Conservation (phyloP, 2,329 filamentous ascomycete genomes). For the Aspergillus bombycis region DNA sequence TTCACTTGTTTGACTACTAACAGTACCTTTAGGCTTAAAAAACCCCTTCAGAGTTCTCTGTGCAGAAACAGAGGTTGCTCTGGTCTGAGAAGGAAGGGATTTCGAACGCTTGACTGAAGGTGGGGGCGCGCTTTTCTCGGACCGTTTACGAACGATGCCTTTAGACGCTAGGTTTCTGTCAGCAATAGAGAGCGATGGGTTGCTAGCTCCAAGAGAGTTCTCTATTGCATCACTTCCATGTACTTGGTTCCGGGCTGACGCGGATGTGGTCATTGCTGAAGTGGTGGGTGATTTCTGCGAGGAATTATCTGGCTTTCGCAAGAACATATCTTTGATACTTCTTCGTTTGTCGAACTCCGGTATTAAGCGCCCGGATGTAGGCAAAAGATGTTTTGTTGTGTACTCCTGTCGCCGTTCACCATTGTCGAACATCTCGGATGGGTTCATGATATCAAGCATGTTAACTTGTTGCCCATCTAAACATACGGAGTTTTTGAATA, state of each 20-base stretch:
- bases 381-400: conserved; percentile 65
- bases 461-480: conserved; percentile 54
- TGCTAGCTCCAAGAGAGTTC: neutral
- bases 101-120: conserved; percentile 56
- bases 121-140: conserved; percentile 33
- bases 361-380: conserved; percentile 79
- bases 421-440: conserved; percentile 68
- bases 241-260: conserved; percentile 5
- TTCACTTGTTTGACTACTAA: neutral
- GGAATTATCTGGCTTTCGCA: conserved; percentile 53
- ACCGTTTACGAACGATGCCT: conserved; percentile 41
- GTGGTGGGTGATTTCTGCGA: conserved; percentile 18
- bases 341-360: conserved; percentile 83
- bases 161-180: conserved; percentile 5
- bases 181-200: neutral
- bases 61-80: conserved; percentile 44
- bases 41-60: conserved; percentile 75
- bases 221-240: neutral
- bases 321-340: conserved; percentile 94
- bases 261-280: neutral
- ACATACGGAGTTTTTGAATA: conserved; percentile 66
- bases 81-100: conserved; percentile 32
- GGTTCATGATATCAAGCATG: conserved; percentile 77
- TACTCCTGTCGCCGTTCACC: conserved; percentile 70
- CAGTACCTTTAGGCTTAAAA: conserved; percentile 66